Base-by-base conservation (phyloP, 2,329 filamentous ascomycete genomes). In the Exophiala viscosa region DNA sequence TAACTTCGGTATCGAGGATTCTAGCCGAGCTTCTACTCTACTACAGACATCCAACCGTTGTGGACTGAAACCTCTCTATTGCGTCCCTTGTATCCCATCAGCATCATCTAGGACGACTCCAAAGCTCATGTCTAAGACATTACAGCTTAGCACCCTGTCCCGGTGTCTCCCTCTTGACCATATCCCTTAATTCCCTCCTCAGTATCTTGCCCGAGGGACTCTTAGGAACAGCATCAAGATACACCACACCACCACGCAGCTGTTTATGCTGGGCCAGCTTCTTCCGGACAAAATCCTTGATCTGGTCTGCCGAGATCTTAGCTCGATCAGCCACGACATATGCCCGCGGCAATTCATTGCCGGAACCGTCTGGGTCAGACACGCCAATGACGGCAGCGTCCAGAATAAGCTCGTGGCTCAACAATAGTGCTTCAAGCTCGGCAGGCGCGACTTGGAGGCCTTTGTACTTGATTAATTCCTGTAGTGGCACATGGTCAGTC, bases 401-500 rank as follows among this genome's bases (percentile, higher is more conserved):
- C 1, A 65, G 56, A 3, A 78, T 66, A 2, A 64, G 54, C 1
- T 66, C 64, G 53, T 77, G 72, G 6, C 63, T 66, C 2, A 77
- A 48, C 0, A 78, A 63, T 31, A 74, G 44, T 1, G 68, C 73
- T 63, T 78, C 75, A 1, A 78, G 63, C 52, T 78, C 76, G 0
- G 74, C 73, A 1, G 76, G 76, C 8, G 75, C 71, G 13, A 78
- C 73, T 63, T 78, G 74, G 32, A 76, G 46, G 38, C 71, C 60
- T 66, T 87, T 84, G 65, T 76, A 82, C 67, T 84, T 79, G 63
- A 71, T 72, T 20, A 69, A 62, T 49, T 68, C 72, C 71, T 86
- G 1, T 72, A 73, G 58, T 74, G 74, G 48, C 73, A 72, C 53
- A 74, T 74, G 55, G 74, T 75, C 3, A 75, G 62, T 49, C 73